phyloP scores from a whole-genome alignment of 805 yeast species.

The Komagataella ulmi region DNA sequence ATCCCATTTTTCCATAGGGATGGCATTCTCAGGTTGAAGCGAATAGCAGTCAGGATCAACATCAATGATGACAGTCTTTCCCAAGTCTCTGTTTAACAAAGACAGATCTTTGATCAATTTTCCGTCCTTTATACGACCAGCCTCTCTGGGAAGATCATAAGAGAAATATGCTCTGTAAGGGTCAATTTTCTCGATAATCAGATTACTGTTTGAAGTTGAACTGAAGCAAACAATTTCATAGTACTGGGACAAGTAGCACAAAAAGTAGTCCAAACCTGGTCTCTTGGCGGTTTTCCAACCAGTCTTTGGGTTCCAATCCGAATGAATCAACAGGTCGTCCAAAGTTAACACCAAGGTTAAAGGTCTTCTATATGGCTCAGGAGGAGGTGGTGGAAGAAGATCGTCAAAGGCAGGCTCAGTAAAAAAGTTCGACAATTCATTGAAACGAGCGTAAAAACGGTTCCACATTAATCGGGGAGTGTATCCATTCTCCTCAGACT shows the following conservation, averaged over 20 bases:
- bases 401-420: conserved; percentile 91
- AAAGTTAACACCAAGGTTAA: conserved; percentile 77
- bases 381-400: conserved; percentile 82
- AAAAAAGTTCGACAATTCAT: conserved; percentile 68
- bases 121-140: conserved; percentile 82
- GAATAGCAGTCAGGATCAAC: conserved; percentile 58
- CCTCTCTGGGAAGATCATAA: conserved; percentile 82
- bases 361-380: conserved; percentile 87
- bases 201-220: conserved; percentile 75
- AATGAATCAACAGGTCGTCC: conserved; percentile 84
- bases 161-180: conserved; percentile 85
- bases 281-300: conserved; percentile 99
- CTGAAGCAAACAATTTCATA: conserved; percentile 91
- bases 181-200: conserved; percentile 76
- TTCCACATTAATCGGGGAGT: conserved; percentile 49
- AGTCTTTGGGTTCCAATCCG: conserved; percentile 80
- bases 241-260: conserved; percentile 88
- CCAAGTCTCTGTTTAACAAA: conserved; percentile 81
- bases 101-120: conserved; percentile 81
- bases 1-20: conserved; percentile 73
- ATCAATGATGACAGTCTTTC: conserved; percentile 71
- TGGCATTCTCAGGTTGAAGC: conserved; percentile 90
- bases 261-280: conserved; percentile 94
- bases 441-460: conserved; percentile 59
- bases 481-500: conserved; percentile 52